Evolutionary conservation across 805 yeast species (phyloP).

Genomic region (Metschnikowia proteae): DNA sequence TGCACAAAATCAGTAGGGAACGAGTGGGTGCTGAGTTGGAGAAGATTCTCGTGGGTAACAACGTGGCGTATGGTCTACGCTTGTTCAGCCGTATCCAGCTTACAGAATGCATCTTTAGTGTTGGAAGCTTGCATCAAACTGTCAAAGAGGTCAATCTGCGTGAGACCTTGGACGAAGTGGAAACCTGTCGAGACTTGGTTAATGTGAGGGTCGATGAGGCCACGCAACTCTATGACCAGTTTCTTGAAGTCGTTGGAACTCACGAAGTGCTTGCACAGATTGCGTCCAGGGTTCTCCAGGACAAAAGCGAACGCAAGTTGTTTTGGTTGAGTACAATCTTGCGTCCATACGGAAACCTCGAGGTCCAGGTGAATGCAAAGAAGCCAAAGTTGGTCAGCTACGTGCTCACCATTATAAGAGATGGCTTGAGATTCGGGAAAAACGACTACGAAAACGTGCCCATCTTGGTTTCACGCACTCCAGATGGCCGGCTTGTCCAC

Average conservation of each 20-base stretch:
- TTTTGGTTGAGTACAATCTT: conserved; percentile 51
- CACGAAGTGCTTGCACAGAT: background rate
- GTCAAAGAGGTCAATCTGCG: conserved; percentile 19
- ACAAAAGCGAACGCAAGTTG: conserved; percentile 18
- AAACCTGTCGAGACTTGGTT: conserved; percentile 13
- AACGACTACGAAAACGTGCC: conserved; percentile 51
- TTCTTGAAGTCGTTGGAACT: conserved; percentile 6
- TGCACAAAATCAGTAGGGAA: conserved; percentile 80
- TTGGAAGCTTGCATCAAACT: conserved; percentile 22
- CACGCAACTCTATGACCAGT: conserved; percentile 22
- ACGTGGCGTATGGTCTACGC: conserved; percentile 61
- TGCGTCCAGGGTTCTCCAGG: conserved; percentile 6
- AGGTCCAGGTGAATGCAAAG: conserved; percentile 36
- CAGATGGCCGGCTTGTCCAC: conserved; percentile 17
- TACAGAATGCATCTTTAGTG: conserved; percentile 53
- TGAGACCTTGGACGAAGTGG: conserved; percentile 16
- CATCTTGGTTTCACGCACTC: conserved; percentile 31
- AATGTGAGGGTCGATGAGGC: conserved; percentile 19
- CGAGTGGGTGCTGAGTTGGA: conserved; percentile 82
- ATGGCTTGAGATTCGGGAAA: conserved; percentile 66
- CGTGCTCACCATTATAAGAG: conserved; percentile 52
- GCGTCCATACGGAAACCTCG: conserved; percentile 43
- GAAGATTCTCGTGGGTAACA: conserved; percentile 64
- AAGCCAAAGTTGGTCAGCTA: conserved; percentile 37
- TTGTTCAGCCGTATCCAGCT: conserved; percentile 55